Conservation (phyloP, 1,284 basidiomycete species). For the Trichosporon sp. region DNA sequence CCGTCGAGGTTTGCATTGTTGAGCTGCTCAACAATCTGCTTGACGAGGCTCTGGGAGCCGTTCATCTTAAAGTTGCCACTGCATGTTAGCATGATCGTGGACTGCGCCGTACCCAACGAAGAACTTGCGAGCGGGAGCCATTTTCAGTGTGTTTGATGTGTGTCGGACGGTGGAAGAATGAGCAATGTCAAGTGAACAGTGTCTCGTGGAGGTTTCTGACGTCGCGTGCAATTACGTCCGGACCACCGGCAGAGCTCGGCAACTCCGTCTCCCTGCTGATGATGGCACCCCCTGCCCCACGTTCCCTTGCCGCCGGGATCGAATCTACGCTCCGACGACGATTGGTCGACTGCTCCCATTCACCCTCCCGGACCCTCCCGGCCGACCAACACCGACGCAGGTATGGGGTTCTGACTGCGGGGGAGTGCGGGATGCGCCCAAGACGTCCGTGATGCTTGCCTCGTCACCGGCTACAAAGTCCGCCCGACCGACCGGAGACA, state of each 20-base stretch:
- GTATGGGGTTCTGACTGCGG: slow-evolving; percentile 3
- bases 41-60: slow-evolving; percentile 67
- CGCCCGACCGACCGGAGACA: not conserved
- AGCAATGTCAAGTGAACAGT: not conserved
- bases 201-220: slow-evolving; percentile 11
- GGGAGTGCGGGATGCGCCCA: slow-evolving; percentile 4
- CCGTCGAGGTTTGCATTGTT: slow-evolving; percentile 77
- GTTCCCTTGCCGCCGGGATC: slow-evolving; percentile 18
- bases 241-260: slow-evolving; percentile 6
- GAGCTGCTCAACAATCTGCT: slow-evolving; percentile 66
- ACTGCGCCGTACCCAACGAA: slow-evolving; percentile 48
- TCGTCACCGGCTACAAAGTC: slow-evolving; percentile 14
- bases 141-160: slow-evolving; percentile 32
- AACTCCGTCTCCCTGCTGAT: slow-evolving; percentile 10
- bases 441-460: not conserved
- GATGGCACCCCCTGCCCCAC: not conserved
- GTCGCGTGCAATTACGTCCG: slow-evolving; percentile 18
- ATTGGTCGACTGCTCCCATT: not conserved
- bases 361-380: not conserved
- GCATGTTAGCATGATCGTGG: slow-evolving; percentile 59
- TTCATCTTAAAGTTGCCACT: slow-evolving; percentile 98
- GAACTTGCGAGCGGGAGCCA: slow-evolving; percentile 49
- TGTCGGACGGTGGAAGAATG: slow-evolving; percentile 1
- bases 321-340: not conserved
- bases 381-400: slow-evolving; percentile 9